Percentiles rank a stretch among this genome's conserved stretches.
phyloP scores from a whole-genome alignment of 108 stramenopile genomes.

The Cyclotella choctawhatcheeana region DNA sequence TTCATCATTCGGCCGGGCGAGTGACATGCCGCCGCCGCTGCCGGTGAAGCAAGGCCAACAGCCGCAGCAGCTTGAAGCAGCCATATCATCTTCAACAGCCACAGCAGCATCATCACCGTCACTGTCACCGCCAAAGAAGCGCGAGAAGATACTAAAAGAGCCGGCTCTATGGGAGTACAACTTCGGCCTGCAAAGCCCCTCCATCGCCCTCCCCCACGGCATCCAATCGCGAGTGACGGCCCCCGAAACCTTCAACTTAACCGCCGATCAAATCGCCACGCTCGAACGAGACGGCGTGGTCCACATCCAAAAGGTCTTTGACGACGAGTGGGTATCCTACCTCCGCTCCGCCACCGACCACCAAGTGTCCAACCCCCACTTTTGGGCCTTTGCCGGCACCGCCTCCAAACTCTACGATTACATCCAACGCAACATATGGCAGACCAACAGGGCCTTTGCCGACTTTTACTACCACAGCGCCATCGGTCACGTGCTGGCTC shows the following conservation, averaged over 20 bases:
- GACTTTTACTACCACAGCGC: slow-evolving; percentile 91
- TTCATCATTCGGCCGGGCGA: neutral
- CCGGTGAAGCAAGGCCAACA: neutral
- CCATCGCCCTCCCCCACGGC: slow-evolving; percentile 75
- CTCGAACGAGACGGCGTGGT: slow-evolving; percentile 90
- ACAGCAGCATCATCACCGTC: neutral
- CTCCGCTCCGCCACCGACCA: slow-evolving; percentile 74
- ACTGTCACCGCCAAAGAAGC: slow-evolving; percentile 7
- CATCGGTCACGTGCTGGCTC: slow-evolving; percentile 84
- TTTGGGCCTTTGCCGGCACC: slow-evolving; percentile 93
- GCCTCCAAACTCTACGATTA: slow-evolving; percentile 93
- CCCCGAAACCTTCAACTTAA: slow-evolving; percentile 72
- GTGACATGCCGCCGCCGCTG: neutral
- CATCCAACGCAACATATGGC: slow-evolving; percentile 94
- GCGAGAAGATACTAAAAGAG: slow-evolving; percentile 79
- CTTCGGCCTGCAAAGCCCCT: slow-evolving; percentile 88
- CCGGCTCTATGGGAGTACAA: slow-evolving; percentile 91
- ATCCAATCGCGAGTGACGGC: slow-evolving; percentile 62
- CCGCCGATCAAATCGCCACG: slow-evolving; percentile 78
- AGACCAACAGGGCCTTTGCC: slow-evolving; percentile 90
- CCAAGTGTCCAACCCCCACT: slow-evolving; percentile 87
- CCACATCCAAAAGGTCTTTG: slow-evolving; percentile 82
- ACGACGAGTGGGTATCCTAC: slow-evolving; percentile 88
- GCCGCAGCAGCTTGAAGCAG: neutral
- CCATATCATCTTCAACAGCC: slow-evolving; percentile 1